Percentiles rank a stretch among this genome's conserved stretches.
phyloP scores from a whole-genome alignment of 2,329 filamentous ascomycete genomes.

The Keithomyces neogunnii region DNA sequence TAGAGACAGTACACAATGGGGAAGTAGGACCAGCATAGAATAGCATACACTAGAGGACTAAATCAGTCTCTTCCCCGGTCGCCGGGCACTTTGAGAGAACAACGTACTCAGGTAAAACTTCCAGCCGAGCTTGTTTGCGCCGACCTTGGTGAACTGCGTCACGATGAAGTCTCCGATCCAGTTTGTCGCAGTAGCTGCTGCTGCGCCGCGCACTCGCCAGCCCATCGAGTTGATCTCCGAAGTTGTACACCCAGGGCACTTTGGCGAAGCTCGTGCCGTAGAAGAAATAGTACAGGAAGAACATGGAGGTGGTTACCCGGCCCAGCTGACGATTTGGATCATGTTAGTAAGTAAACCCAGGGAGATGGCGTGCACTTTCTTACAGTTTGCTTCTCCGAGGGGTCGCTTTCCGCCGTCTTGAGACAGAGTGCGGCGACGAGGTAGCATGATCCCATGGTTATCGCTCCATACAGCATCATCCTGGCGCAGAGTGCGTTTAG shows the following conservation, averaged over 20 bases:
- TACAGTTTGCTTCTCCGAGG: constrained; percentile 17
- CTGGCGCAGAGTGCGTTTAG: constrained; percentile 9
- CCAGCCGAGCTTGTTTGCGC: constrained; percentile 31
- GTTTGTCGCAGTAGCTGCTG: constrained; percentile 35
- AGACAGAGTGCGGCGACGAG: constrained; percentile 28
- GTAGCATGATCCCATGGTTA: constrained; percentile 26
- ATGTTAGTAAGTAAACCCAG: too few species aligned
- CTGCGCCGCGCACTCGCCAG: constrained; percentile 32
- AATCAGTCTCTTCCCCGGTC: too few species aligned
- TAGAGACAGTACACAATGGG: constrained; percentile 39
- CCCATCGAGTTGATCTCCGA: constrained; percentile 33
- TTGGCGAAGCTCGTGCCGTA: constrained; percentile 31
- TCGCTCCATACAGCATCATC: constrained; percentile 30
- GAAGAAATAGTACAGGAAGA: constrained; percentile 33
- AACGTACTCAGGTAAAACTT: constrained; percentile 32
- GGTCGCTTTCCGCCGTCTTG: constrained; percentile 21
- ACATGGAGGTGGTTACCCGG: constrained; percentile 31
- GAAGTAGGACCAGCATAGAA: constrained; percentile 25
- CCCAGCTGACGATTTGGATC: constrained; percentile 20
- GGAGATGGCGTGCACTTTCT: background rate
- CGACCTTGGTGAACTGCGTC: constrained; percentile 35
- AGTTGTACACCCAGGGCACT: constrained; percentile 32
- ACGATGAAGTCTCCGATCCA: constrained; percentile 35
- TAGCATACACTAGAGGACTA: constrained; percentile 17
- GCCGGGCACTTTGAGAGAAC: too few species aligned